phyloP scores from a whole-genome alignment of 257 asterid genomes.

The Jacaranda mimosifolia region DNA sequence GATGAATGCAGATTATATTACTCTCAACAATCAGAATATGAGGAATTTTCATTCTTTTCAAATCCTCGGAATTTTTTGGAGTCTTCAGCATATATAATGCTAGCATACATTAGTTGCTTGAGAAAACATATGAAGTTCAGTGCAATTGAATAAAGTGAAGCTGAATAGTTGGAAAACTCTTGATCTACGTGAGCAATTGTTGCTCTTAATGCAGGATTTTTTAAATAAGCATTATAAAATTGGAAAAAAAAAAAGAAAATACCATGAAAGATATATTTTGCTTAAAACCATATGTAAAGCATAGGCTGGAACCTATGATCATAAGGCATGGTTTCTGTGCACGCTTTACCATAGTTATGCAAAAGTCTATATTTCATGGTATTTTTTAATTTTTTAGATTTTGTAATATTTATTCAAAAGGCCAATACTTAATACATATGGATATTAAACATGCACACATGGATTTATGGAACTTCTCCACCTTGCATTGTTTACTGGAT shows the following conservation, averaged over 20 bases:
- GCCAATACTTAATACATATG: background rate
- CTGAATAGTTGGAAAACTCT: background rate
- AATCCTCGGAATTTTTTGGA: background rate
- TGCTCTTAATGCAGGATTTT: background rate
- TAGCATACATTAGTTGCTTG: background rate
- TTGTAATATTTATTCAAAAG: too few relatives aligned
- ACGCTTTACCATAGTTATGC: too few relatives aligned
- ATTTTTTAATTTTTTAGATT: too few relatives aligned
- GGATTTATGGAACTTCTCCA: background rate
- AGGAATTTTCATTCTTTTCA: too few relatives aligned
- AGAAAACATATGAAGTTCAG: background rate
- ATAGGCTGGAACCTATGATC: too few relatives aligned
- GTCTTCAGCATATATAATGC: background rate
- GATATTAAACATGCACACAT: background rate
- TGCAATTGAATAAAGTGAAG: background rate
- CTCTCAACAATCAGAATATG: background rate
- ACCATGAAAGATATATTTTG: too few relatives aligned
- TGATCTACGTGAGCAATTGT: slow-evolving; percentile 7
- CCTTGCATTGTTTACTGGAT: slow-evolving; percentile 15
- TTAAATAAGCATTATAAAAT: too few relatives aligned
- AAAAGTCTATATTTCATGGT: too few relatives aligned
- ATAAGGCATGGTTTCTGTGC: too few relatives aligned
- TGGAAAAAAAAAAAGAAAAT: too few relatives aligned
- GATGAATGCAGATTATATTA: background rate
- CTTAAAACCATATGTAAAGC: too few relatives aligned